Conservation (phyloP, 768 basidiomycete genomes). For the Russula emetica region DNA sequence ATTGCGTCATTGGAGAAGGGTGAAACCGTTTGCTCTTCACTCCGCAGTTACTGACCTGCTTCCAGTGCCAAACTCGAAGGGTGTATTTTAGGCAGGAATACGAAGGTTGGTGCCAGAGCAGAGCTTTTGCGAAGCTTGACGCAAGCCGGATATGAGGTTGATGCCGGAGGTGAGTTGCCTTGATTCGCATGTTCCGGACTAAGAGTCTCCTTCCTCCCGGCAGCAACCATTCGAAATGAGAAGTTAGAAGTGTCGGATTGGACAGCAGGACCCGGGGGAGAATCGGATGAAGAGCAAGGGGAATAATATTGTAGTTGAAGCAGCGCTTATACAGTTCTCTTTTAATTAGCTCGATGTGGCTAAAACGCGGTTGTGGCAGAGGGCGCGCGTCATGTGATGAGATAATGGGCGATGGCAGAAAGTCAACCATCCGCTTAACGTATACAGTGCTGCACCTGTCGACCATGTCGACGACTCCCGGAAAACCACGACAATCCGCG, state of each 20-base stretch:
- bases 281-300: constrained; percentile 25
- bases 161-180: constrained; percentile 43
- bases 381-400: constrained; percentile 22
- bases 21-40: constrained; percentile 32
- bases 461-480: constrained; percentile 44
- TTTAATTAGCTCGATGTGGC: neutral
- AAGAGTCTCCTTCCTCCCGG: neutral
- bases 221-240: constrained; percentile 54
- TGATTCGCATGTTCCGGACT: neutral
- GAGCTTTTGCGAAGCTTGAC: constrained; percentile 66
- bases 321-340: neutral
- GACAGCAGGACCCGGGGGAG: constrained; percentile 39
- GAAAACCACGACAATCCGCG: constrained; percentile 40
- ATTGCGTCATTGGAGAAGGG: constrained; percentile 87
- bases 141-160: constrained; percentile 74
- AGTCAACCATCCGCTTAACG: constrained; percentile 1
- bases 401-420: neutral
- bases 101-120: constrained; percentile 65
- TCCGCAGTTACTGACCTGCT: constrained; percentile 14
- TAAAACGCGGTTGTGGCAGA: constrained; percentile 23
- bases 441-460: neutral
- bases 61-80: constrained; percentile 70
- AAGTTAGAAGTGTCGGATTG: constrained; percentile 56
- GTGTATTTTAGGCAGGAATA: constrained; percentile 70
- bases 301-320: neutral